A percentile compares a stretch with the other conserved stretches of the same genome.
phyloP scores from a whole-genome alignment of 805 yeast genomes.

The Metschnikowia chrysomelidarum region DNA sequence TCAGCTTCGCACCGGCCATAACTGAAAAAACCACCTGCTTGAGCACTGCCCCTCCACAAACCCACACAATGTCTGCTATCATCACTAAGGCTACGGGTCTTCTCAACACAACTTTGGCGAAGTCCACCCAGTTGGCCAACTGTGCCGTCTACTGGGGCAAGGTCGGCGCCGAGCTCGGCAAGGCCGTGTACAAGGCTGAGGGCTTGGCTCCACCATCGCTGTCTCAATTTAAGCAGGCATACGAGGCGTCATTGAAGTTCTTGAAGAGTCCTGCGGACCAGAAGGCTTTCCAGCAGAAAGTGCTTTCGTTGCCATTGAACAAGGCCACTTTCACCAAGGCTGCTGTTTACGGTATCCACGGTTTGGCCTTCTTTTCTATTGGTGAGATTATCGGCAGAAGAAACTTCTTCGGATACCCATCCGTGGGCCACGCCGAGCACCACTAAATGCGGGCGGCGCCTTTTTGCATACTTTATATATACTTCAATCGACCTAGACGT shows the following conservation, averaged over 20 bases:
- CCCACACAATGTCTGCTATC: slow-evolving; percentile 40
- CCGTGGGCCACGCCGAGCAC: slow-evolving; percentile 47
- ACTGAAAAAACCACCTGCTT: slow-evolving; percentile 6
- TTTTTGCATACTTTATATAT: slow-evolving; percentile 4
- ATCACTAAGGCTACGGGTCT: slow-evolving; percentile 39
- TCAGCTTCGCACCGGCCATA: slow-evolving; percentile 9
- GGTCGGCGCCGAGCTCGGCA: slow-evolving; percentile 62
- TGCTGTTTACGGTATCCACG: slow-evolving; percentile 76
- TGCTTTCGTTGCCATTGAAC: slow-evolving; percentile 45
- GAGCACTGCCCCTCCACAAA: neutral
- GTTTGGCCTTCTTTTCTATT: slow-evolving; percentile 85
- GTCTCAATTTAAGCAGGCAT: slow-evolving; percentile 74
- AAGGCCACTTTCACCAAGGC: slow-evolving; percentile 61
- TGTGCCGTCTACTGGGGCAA: slow-evolving; percentile 77
- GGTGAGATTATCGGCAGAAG: slow-evolving; percentile 98
- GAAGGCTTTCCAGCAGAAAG: slow-evolving; percentile 47
- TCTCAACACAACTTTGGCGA: slow-evolving; percentile 35
- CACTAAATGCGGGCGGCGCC: slow-evolving; percentile 17
- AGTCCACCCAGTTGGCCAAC: slow-evolving; percentile 43
- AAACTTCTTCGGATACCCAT: slow-evolving; percentile 84
- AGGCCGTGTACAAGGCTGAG: slow-evolving; percentile 85
- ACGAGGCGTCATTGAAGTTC: slow-evolving; percentile 44
- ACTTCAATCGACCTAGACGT: slow-evolving; percentile 4
- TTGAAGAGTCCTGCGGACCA: slow-evolving; percentile 52
- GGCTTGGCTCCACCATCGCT: slow-evolving; percentile 88